These are phyloP conservation scores for Neoboletus magnificus DNA, from an alignment of 768 basidiomycete species.

Conservation along the genomic window DNA sequence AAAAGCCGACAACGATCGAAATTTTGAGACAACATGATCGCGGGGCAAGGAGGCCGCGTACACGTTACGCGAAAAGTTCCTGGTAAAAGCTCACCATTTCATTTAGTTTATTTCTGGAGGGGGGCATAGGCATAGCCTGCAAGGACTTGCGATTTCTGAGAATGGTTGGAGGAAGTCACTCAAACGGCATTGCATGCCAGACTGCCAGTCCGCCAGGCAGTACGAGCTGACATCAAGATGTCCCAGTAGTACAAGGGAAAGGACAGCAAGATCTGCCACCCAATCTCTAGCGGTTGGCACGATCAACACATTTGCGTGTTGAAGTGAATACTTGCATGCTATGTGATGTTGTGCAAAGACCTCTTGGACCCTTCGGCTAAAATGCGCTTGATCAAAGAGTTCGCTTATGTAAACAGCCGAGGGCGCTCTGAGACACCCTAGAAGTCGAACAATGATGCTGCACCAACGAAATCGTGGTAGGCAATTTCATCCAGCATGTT, in stretches of 20 bases:
- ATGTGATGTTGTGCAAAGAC: too few species aligned
- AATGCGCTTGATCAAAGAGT: neutral
- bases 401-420: neutral
- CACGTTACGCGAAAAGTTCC: neutral
- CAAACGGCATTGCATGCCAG: neutral
- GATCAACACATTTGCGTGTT: too few species aligned
- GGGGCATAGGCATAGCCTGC: too few species aligned
- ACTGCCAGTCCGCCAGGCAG: neutral
- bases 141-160: neutral
- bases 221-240: neutral
- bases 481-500: neutral
- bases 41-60: constrained; percentile 6
- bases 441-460: neutral
- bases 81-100: neutral
- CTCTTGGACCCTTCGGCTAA: too few species aligned
- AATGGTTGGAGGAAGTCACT: neutral
- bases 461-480: constrained; percentile 26
- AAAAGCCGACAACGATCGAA: neutral
- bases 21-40: neutral
- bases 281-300: neutral
- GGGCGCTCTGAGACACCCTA: neutral
- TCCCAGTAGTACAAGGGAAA: neutral
- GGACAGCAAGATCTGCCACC: too few species aligned
- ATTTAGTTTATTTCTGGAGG: neutral
- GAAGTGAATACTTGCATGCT: neutral